These are phyloP conservation scores for Russula foetens DNA, from an alignment of 768 basidiomycete species.

Conservation along the genomic window DNA sequence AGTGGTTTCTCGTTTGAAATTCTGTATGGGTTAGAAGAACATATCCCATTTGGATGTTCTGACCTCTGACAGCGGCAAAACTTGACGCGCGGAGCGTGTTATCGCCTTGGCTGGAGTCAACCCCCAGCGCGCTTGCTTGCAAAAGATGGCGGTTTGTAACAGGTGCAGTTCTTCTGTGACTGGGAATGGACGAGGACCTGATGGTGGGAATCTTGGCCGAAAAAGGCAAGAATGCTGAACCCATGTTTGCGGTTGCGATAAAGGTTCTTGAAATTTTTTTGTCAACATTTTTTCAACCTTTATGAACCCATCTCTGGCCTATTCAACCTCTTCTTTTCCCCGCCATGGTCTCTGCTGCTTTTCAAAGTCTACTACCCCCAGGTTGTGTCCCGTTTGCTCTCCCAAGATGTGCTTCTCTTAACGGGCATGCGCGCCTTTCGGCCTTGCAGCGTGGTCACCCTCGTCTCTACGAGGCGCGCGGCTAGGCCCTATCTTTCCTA, in stretches of 20 bases:
- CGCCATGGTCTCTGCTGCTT: constrained; percentile 1
- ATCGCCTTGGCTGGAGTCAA: too few relatives aligned
- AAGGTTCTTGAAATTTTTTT: constrained; percentile 22
- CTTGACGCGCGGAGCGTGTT: neutral
- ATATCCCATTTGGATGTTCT: neutral
- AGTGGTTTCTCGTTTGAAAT: neutral
- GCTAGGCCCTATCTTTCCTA: neutral
- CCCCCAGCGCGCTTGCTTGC: too few relatives aligned
- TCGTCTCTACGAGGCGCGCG: constrained; percentile 1
- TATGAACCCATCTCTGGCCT: constrained; percentile 9
- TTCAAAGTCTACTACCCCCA: neutral
- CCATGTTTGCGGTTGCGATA: neutral
- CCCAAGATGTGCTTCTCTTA: neutral
- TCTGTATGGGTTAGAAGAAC: too few relatives aligned
- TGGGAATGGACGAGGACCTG: too few relatives aligned
- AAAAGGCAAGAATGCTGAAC: constrained; percentile 11
- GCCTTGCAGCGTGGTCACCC: neutral
- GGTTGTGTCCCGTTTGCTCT: neutral
- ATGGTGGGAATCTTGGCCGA: constrained; percentile 8
- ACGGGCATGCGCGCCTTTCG: neutral
- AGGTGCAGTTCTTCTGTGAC: too few relatives aligned
- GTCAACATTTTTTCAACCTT: constrained; percentile 19
- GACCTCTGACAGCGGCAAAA: neutral
- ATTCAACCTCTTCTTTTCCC: neutral
- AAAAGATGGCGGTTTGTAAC: neutral